Evolutionary conservation across 345 rosid species (phyloP).

Genomic region (Camelina laxa): DNA sequence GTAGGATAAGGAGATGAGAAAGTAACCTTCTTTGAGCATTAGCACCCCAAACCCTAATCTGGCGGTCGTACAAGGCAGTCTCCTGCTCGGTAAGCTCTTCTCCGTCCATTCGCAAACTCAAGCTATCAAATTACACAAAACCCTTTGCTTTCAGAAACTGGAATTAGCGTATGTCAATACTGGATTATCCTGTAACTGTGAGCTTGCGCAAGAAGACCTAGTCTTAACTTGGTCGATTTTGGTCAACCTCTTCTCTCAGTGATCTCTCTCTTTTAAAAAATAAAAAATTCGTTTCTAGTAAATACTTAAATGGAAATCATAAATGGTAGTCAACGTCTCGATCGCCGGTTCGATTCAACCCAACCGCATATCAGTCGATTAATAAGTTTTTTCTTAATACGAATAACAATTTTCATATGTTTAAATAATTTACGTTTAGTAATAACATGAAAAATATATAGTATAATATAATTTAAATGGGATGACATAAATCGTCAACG

Average conservation of each 20-base stretch:
- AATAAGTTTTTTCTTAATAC: background rate
- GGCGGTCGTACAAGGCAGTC: constrained; percentile 92
- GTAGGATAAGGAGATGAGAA: background rate
- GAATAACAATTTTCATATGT: background rate
- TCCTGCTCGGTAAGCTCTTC: constrained; percentile 96
- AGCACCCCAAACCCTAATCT: constrained; percentile 99
- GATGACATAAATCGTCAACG: background rate
- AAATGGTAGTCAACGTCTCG: background rate
- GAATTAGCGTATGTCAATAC: background rate
- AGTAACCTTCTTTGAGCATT: constrained; percentile 87
- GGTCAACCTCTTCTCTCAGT: background rate
- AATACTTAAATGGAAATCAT: background rate
- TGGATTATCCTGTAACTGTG: background rate
- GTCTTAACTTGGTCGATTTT: background rate
- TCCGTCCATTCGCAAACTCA: constrained; percentile 63
- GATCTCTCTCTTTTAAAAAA: background rate
- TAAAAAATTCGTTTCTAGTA: background rate
- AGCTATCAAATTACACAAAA: constrained; percentile 34
- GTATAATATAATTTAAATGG: background rate
- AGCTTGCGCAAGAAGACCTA: background rate
- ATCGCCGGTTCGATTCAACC: background rate
- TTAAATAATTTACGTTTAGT: background rate
- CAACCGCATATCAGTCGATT: background rate
- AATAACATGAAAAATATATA: background rate
- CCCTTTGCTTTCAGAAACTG: constrained; percentile 15